Base-by-base conservation (phyloP, 1,139 yeast species). In the Saccharomyces hybrid region DNA sequence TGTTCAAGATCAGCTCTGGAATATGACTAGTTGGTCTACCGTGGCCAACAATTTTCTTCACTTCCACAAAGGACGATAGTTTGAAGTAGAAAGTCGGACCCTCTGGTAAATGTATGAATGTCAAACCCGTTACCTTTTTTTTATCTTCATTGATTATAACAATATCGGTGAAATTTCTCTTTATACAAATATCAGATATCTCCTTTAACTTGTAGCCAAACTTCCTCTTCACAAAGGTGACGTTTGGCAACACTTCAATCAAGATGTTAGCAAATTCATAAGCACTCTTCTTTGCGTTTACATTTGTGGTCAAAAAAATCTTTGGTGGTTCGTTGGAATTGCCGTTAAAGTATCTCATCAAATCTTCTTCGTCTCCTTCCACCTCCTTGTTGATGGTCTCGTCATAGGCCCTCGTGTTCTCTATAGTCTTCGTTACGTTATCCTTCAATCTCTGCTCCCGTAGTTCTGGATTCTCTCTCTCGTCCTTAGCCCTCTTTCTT, bases 51-150 rank as follows among this genome's bases (percentile, higher is more conserved):
- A 93, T 88, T 60, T 81, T 76, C 62, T 84, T 80, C n/a, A 88
- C 84, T 60, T 86, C 87, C 25, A 82, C 80, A 51, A 88, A 76
- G 5, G 96, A 88, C 13, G 91, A 76, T 11, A 93, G 75, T 16
- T 93, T 84, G 65, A 93, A 93, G 72, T 93, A 91, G 67, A 89
- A 89, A 0, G 97, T 85, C 34, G 99, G 99, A 0, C 99, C 99
- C 51, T 79, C 88, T 5, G 99, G 99, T 58, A 93, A 77, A 73
- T 91, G 96, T 58, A 93, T 85, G 66, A 95, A 86, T 1, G 98
- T 89, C 56, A 95, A 72, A 3, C 99, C 99, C 51, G 88, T 91
- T 50, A 93, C 95, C 60, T 79, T 80, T 71, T 93, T 93, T 71
- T 90, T 90, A 72, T 89, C 96, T 73, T 93, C 99, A 71, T 93